Evolutionary conservation across 2,329 filamentous ascomycete genomes (phyloP).

Genomic region (Trichoderma guizhouense): DNA sequence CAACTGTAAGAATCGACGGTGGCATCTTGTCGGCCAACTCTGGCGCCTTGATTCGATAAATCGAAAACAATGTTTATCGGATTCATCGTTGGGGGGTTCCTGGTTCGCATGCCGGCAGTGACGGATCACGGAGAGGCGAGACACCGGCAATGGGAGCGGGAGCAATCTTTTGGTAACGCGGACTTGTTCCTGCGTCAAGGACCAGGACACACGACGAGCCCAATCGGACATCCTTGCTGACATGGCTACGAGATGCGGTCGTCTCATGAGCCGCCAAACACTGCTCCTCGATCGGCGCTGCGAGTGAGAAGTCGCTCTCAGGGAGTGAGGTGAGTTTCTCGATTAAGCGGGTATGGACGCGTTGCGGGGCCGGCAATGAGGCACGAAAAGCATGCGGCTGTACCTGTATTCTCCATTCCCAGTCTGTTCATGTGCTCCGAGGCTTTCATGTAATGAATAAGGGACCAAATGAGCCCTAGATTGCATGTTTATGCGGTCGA

Average conservation of each 20-base stretch:
- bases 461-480: constrained; percentile 11
- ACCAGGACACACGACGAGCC: not conserved
- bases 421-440: constrained; percentile 15
- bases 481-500: constrained; percentile 14
- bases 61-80: constrained; percentile 17
- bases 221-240: not conserved
- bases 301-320: not conserved
- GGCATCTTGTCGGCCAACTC: not conserved
- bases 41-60: constrained; percentile 4
- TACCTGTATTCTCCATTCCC: constrained; percentile 1
- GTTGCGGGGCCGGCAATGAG: not conserved
- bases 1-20: not conserved
- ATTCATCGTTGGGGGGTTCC: constrained; percentile 1
- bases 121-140: not conserved
- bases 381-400: not conserved
- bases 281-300: not conserved
- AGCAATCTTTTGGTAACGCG: not conserved
- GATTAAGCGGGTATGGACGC: constrained; percentile 2
- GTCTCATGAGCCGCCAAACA: constrained; percentile 20
- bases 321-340: not conserved
- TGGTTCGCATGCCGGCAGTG: constrained; percentile 12
- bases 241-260: constrained; percentile 13
- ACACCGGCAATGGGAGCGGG: constrained; percentile 6
- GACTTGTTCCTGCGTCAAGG: constrained; percentile 6
- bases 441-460: constrained; percentile 8